Percentiles rank a stretch among this genome's conserved stretches.
These are phyloP conservation scores for Wickerhamiella qilinensis DNA, from an alignment of 805 yeast species.

Conservation along the genomic window DNA sequence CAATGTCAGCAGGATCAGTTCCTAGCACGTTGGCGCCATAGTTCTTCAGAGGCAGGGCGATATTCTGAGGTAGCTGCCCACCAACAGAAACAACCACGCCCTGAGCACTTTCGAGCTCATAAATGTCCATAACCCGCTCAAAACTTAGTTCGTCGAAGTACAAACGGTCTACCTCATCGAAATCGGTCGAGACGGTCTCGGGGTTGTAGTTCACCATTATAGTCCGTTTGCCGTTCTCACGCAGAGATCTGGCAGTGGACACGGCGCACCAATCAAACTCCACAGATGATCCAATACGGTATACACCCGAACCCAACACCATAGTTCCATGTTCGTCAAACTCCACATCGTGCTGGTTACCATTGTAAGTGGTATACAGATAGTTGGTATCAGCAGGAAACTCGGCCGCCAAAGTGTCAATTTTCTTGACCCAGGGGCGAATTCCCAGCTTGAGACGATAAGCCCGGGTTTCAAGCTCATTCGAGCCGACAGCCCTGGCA, in stretches of 20 bases:
- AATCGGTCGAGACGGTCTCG: constrained; percentile 95
- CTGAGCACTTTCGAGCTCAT: constrained; percentile 74
- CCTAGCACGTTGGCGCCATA: constrained; percentile 74
- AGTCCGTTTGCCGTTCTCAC: constrained; percentile 76
- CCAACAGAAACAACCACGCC: constrained; percentile 96
- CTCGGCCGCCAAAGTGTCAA: constrained; percentile 95
- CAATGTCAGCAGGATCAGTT: constrained; percentile 87
- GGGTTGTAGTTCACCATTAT: constrained; percentile 97
- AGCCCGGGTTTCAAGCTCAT: constrained; percentile 69
- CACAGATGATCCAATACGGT: constrained; percentile 95
- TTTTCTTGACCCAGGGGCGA: constrained; percentile 87
- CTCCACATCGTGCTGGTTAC: constrained; percentile 64
- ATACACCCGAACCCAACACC: constrained; percentile 98
- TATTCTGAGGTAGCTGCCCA: constrained; percentile 96
- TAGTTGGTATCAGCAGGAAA: constrained; percentile 96
- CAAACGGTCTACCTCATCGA: constrained; percentile 93
- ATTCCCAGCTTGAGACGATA: constrained; percentile 68
- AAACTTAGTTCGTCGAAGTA: constrained; percentile 90
- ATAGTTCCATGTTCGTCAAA: constrained; percentile 84
- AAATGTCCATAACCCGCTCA: constrained; percentile 95
- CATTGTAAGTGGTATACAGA: constrained; percentile 90
- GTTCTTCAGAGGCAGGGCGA: constrained; percentile 68
- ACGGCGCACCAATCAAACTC: constrained; percentile 99
- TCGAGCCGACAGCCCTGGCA: constrained; percentile 52
- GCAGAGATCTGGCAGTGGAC: constrained; percentile 83